Conservation (phyloP, 805 yeast genomes). For the Teunomyces gatunensis region DNA sequence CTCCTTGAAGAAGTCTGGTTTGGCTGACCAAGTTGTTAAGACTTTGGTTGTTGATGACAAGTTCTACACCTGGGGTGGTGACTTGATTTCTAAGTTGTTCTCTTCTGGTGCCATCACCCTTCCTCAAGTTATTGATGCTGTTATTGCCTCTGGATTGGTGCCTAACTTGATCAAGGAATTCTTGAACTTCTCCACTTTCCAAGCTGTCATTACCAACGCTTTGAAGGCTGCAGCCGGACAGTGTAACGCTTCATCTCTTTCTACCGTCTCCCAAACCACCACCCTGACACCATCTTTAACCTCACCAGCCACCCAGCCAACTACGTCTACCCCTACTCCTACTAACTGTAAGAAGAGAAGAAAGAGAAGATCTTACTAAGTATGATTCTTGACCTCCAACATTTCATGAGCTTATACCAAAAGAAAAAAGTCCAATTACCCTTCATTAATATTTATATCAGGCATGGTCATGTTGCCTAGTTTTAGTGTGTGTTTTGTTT, state of each 20-base stretch:
- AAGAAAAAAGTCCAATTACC: not conserved
- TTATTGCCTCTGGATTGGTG: slow-evolving; percentile 37
- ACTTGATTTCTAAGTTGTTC: slow-evolving; percentile 31
- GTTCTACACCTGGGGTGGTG: slow-evolving; percentile 39
- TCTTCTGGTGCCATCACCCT: slow-evolving; percentile 27
- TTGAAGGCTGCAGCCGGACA: slow-evolving; percentile 42
- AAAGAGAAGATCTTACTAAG: slow-evolving; percentile 26
- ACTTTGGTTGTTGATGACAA: slow-evolving; percentile 35
- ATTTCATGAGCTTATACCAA: not conserved
- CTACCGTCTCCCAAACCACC: slow-evolving; percentile 25
- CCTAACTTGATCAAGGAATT: slow-evolving; percentile 36
- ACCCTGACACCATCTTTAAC: slow-evolving; percentile 14
- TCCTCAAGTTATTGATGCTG: slow-evolving; percentile 25
- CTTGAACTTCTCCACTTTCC: slow-evolving; percentile 36
- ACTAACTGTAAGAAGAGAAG: slow-evolving; percentile 16
- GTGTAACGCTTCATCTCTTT: slow-evolving; percentile 30
- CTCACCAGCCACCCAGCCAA: slow-evolving; percentile 14
- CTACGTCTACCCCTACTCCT: slow-evolving; percentile 8
- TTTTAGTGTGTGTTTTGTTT: not conserved
- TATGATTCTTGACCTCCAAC: not conserved
- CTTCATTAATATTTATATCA: slow-evolving; percentile 3
- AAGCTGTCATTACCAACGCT: slow-evolving; percentile 40
- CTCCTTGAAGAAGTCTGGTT: slow-evolving; percentile 43
- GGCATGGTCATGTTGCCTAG: not conserved
- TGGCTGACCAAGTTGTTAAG: slow-evolving; percentile 37